Conservation (phyloP, 169 alveolate species). For the Ichthyophthirius multifiliis region DNA sequence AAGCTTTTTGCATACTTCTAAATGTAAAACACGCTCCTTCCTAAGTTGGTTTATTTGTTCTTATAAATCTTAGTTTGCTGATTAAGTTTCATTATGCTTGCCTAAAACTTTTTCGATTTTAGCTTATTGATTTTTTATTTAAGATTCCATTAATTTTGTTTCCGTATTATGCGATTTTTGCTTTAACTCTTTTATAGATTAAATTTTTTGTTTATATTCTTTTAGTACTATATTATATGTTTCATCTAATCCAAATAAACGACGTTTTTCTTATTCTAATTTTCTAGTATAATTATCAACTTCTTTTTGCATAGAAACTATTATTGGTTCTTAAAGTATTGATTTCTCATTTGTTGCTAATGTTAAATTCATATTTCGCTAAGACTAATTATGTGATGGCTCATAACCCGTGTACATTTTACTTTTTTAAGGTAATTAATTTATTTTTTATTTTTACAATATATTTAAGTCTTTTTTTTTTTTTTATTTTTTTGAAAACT, state of each 20-base stretch:
- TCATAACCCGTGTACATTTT: too few relatives aligned
- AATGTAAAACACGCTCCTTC: conserved; percentile 46
- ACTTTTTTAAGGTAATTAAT: too few relatives aligned
- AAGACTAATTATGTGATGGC: too few relatives aligned
- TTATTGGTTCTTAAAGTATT: conserved; percentile 16
- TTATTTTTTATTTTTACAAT: too few relatives aligned
- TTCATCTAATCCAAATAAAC: conserved; percentile 25
- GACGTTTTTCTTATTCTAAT: conserved; percentile 50
- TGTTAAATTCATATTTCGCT: too few relatives aligned
- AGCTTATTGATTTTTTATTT: conserved; percentile 44
- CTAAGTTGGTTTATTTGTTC: conserved; percentile 55
- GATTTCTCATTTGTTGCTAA: too few relatives aligned
- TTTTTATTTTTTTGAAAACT: too few relatives aligned
- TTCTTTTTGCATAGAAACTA: conserved; percentile 36
- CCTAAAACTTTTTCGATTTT: conserved; percentile 48
- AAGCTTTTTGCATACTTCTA: conserved; percentile 26
- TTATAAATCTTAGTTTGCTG: conserved; percentile 48
- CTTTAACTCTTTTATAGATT: conserved; percentile 41
- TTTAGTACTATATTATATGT: conserved; percentile 41
- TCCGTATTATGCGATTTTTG: conserved; percentile 28
- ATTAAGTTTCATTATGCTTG: conserved; percentile 54
- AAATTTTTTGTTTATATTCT: conserved; percentile 54
- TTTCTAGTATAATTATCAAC: conserved; percentile 56
- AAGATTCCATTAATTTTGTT: conserved; percentile 28
- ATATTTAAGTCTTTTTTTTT: too few relatives aligned